A percentile compares a stretch with the other conserved stretches of the same genome.
phyloP scores from a whole-genome alignment of 2,329 filamentous ascomycete genomes.

The Calonectria pseudoturangicola region DNA sequence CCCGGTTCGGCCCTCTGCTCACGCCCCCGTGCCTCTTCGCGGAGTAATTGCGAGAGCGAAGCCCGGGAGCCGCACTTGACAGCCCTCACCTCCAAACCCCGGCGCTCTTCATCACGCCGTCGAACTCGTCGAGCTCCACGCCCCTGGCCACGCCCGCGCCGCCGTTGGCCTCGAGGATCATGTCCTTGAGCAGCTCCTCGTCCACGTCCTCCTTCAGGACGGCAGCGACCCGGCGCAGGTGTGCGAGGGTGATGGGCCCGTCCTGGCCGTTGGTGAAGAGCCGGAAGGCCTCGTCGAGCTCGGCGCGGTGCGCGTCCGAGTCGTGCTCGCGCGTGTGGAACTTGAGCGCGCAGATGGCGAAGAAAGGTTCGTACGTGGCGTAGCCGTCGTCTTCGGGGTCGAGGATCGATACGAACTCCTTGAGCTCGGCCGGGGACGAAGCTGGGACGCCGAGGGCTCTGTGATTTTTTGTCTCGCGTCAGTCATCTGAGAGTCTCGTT shows the following conservation, averaged over 20 bases:
- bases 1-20: constrained; percentile 7
- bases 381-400: constrained; percentile 89
- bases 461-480: constrained; percentile 16
- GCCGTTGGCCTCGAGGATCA: constrained; percentile 95
- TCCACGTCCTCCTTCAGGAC: constrained; percentile 89
- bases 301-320: constrained; percentile 73
- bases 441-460: constrained; percentile 89
- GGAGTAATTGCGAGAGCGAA: neutral
- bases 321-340: constrained; percentile 77
- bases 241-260: constrained; percentile 83
- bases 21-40: constrained; percentile 7
- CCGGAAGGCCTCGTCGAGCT: constrained; percentile 87
- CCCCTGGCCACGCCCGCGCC: constrained; percentile 82
- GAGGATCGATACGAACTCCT: constrained; percentile 85
- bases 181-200: constrained; percentile 90
- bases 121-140: constrained; percentile 87
- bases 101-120: constrained; percentile 88
- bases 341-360: constrained; percentile 92
- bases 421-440: constrained; percentile 77
- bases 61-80: neutral
- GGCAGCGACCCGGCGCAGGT: constrained; percentile 86
- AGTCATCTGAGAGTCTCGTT: neutral
- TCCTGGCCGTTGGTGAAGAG: constrained; percentile 80
- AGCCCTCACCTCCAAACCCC: constrained; percentile 83
- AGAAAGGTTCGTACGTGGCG: constrained; percentile 86